phyloP scores from a whole-genome alignment of 257 asterid genomes.

The Solanum bulbocastanum region DNA sequence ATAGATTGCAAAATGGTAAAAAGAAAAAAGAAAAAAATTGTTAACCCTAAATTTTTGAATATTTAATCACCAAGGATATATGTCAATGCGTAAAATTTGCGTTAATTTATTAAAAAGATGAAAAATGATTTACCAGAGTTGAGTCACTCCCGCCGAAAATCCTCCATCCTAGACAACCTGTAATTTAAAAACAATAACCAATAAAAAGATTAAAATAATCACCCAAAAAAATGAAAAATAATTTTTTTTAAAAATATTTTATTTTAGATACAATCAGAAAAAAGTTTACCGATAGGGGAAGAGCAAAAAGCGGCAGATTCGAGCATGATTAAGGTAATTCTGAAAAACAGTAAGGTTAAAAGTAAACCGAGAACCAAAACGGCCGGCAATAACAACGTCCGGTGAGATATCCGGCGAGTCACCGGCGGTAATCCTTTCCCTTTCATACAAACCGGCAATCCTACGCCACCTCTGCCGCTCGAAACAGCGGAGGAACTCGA shows the following conservation, averaged over 20 bases:
- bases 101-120: background rate
- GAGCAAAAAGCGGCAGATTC: constrained; percentile 71
- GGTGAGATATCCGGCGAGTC: constrained; percentile 35
- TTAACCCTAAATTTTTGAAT: background rate
- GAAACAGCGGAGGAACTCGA: constrained; percentile 11
- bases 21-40: too few species aligned
- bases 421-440: constrained; percentile 21
- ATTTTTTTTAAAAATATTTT: background rate
- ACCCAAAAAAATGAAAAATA: background rate
- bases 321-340: constrained; percentile 49
- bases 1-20: background rate
- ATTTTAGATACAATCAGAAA: background rate
- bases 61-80: background rate
- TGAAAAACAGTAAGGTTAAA: constrained; percentile 43
- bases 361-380: constrained; percentile 38
- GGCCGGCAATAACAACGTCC: constrained; percentile 40
- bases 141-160: constrained; percentile 73
- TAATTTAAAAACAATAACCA: constrained; percentile 1
- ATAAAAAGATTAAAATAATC: background rate
- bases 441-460: constrained; percentile 22
- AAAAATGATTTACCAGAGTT: constrained; percentile 34
- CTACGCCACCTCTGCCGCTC: constrained; percentile 20
- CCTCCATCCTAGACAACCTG: constrained; percentile 69
- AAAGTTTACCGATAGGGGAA: constrained; percentile 43
- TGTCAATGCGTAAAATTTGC: background rate